Percentiles rank a stretch among this genome's conserved stretches.
Conservation (phyloP, 2,329 filamentous ascomycete species). For the Helotiales sp. region DNA sequence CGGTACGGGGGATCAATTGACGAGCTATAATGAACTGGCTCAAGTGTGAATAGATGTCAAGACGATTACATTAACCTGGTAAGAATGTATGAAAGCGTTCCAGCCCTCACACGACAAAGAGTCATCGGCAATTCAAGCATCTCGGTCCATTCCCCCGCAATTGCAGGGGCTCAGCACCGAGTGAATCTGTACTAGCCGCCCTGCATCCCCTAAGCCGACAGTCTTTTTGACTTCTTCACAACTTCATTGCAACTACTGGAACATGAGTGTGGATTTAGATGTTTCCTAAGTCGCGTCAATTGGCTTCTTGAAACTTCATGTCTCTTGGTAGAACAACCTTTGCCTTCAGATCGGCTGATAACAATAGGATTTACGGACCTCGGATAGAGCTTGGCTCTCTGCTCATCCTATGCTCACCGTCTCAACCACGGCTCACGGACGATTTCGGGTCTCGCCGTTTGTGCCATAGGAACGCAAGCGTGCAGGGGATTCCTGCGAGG, state of each 20-base stretch:
- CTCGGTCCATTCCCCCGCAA: not conserved
- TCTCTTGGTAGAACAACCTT: not conserved
- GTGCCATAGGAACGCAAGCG: too few species aligned
- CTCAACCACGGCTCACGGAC: not conserved
- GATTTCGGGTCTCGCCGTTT: not conserved
- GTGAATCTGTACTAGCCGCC: not conserved
- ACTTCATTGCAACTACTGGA: too few species aligned
- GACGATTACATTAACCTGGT: not conserved
- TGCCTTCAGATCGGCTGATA: not conserved
- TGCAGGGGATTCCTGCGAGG: too few species aligned
- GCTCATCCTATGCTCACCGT: not conserved
- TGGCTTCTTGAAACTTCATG: not conserved
- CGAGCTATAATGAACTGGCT: not conserved
- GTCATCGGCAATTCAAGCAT: slow-evolving; percentile 3
- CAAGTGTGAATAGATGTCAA: not conserved
- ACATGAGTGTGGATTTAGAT: too few species aligned
- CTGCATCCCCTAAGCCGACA: too few species aligned
- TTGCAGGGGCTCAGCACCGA: not conserved
- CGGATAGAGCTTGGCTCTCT: not conserved
- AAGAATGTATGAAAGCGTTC: not conserved
- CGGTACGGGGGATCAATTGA: not conserved
- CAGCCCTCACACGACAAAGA: slow-evolving; percentile 6
- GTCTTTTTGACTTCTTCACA: too few species aligned
- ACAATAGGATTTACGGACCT: not conserved
- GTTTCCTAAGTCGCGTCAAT: too few species aligned